Conservation (phyloP, 192 early-diverging fungal genomes). For the Backusella luteola region DNA sequence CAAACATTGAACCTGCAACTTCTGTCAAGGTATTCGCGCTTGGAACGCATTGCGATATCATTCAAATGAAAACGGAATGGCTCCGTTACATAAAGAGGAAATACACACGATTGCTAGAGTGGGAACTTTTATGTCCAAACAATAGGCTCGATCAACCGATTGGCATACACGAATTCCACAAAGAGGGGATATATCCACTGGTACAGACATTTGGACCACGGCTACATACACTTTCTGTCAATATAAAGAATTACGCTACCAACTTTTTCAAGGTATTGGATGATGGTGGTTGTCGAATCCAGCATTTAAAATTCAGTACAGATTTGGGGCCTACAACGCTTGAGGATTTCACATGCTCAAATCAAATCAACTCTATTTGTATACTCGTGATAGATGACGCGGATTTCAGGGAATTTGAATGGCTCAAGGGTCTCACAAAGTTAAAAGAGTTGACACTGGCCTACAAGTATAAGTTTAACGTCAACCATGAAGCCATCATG, state of each 20-base stretch:
- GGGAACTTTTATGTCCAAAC: background rate
- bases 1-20: background rate
- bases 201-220: background rate
- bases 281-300: background rate
- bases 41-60: background rate
- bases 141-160: background rate
- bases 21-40: background rate
- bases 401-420: background rate
- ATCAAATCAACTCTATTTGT: background rate
- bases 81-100: background rate
- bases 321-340: background rate
- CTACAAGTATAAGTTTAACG: background rate
- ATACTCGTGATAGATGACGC: conserved; percentile 2
- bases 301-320: background rate
- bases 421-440: background rate
- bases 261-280: background rate
- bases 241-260: background rate
- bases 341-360: background rate
- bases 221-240: background rate
- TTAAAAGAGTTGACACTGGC: background rate
- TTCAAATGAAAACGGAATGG: background rate
- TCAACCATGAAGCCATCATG: background rate
- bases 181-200: background rate
- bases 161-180: background rate
- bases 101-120: background rate